Evolutionary conservation across 1,139 yeast species (phyloP), one percentile per base, ranked within the genome.

Genomic region (Kodamaea sp.): DNA sequence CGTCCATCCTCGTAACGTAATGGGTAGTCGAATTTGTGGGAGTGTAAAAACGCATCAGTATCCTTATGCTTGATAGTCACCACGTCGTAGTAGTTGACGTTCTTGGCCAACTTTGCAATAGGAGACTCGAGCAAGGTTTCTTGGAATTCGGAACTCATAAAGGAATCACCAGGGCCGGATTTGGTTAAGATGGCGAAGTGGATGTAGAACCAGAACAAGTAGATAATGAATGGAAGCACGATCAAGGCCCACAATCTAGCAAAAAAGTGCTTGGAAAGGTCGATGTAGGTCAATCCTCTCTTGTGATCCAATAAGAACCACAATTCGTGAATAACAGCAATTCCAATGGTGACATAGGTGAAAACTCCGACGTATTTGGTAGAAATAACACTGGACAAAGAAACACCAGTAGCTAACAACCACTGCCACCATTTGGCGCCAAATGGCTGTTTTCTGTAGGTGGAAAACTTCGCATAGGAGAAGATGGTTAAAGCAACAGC

Each of bases 291-390:
- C 39, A 87, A 69, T 1, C 96, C 96, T 22, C 74, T 73, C 40
- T 73, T 73, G 51, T 78, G 65, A 52, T 92, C 97, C 32, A 90
- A 68, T 49, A 92, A 67, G 41, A 76, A 73, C 97, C 97, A 94
- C 50, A 94, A 70, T 57, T 94, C 97, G 53, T 83, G 75, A 5
- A 77, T 48, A 5, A 92, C 97, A 11, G 95, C 96, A 40, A 76
- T 60, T 22, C 99, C 98, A 48, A 92, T 76, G 38, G 95, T 83
- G 36, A 82, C 71, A 58, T 83, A 92, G 1, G 97, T 89, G 67
- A 92, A 83, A 5, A 85, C 83, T 56, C 99, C 99, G 22, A 92
- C 96, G 56, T 92, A 94, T 59, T 92, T 92, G 35, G 97, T 90
- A 28, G 95, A 82, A 42, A 92, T 90, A 26, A 89, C 97, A 57